These are phyloP conservation scores for Phytophthora ohioensis DNA, from an alignment of 352 stramenopile genomes.

Conservation along the genomic window DNA sequence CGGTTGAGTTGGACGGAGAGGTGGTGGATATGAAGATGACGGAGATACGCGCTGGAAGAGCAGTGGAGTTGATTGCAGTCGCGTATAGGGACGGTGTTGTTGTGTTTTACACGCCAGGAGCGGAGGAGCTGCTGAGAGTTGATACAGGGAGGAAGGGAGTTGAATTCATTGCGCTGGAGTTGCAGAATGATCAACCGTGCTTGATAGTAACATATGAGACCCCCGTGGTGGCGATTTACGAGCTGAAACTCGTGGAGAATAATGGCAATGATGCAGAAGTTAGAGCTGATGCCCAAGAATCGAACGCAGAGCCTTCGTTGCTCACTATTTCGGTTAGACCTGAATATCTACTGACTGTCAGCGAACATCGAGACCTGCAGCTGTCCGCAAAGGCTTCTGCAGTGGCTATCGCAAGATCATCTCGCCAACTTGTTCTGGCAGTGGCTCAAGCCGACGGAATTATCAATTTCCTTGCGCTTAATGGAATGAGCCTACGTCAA, in stretches of 20 bases:
- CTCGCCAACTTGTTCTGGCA: constrained; percentile 25
- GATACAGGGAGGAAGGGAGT: constrained; percentile 11
- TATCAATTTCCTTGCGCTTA: constrained; percentile 48
- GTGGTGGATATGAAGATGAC: constrained; percentile 58
- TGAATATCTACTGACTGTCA: constrained; percentile 12
- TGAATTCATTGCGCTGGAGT: constrained; percentile 24
- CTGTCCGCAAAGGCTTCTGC: constrained; percentile 14
- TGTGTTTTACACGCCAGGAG: constrained; percentile 43
- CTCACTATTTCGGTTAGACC: constrained; percentile 1
- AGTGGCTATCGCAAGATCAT: constrained; percentile 16
- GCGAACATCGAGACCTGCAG: constrained; percentile 1
- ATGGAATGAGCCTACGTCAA: constrained; percentile 57
- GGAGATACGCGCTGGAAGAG: constrained; percentile 34
- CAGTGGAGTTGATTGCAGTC: constrained; percentile 50
- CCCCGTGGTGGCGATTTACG: constrained; percentile 25
- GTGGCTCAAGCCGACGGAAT: constrained; percentile 27
- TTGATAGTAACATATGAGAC: constrained; percentile 31
- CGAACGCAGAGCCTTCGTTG: not conserved
- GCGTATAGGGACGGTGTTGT: constrained; percentile 37
- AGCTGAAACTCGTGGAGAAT: constrained; percentile 31
- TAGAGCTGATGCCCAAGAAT: not conserved
- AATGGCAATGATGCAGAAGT: not conserved
- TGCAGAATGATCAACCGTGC: constrained; percentile 24
- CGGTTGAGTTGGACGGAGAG: constrained; percentile 5
- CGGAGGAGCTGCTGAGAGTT: constrained; percentile 33